Conservation (phyloP, 768 basidiomycete species). For the Calocybe gangraenosa region DNA sequence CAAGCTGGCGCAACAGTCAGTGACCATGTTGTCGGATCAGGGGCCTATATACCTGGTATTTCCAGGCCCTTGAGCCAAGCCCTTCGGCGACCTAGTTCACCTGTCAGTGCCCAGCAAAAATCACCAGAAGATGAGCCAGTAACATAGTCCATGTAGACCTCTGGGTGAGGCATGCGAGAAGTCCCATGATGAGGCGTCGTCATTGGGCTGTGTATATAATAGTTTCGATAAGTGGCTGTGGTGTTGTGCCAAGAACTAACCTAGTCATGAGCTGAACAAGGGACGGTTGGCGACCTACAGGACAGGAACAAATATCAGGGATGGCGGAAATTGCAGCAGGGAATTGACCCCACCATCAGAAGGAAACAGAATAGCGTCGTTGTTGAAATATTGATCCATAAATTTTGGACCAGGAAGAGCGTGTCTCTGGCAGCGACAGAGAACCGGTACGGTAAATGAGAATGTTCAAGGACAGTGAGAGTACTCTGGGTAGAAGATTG, state of each 20-base stretch:
- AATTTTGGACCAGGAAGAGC: constrained; percentile 6
- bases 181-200: constrained; percentile 41
- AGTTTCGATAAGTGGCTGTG: constrained; percentile 5
- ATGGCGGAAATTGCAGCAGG: neutral
- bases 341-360: constrained; percentile 49
- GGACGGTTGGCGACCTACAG: constrained; percentile 63
- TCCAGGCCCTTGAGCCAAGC: constrained; percentile 64
- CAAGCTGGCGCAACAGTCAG: constrained; percentile 39
- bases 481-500: no score
- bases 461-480: no score
- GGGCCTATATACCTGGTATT: constrained; percentile 50
- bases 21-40: neutral
- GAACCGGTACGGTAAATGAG: no score
- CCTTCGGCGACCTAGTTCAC: constrained; percentile 60
- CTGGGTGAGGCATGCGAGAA: constrained; percentile 74
- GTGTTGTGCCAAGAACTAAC: constrained; percentile 26
- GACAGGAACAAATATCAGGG: constrained; percentile 5
- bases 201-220: constrained; percentile 32
- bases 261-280: constrained; percentile 75
- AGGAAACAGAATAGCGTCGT: constrained; percentile 73
- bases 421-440: constrained; percentile 6
- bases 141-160: constrained; percentile 80
- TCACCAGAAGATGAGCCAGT: constrained; percentile 2
- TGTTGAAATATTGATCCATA: constrained; percentile 66
- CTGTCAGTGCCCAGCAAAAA: constrained; percentile 6